Evolutionary conservation across 1,139 yeast species (phyloP).

Genomic region (Pichia sp.): DNA sequence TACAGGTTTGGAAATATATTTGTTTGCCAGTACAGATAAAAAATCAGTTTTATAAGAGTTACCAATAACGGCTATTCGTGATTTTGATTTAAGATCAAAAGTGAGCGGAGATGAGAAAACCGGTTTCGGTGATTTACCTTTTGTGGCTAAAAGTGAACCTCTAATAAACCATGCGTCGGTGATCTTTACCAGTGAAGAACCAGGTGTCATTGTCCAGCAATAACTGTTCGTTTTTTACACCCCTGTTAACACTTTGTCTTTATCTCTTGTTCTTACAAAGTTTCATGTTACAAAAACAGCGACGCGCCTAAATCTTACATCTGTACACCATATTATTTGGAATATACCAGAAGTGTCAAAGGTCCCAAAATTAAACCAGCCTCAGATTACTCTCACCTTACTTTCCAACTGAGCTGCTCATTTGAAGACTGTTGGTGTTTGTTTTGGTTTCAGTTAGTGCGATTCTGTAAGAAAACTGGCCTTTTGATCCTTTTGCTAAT

Average conservation of each 20-base stretch:
- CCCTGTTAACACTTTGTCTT: too few relatives aligned
- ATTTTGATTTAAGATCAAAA: conserved; percentile 28
- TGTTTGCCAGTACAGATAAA: conserved; percentile 38
- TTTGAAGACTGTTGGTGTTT: neutral
- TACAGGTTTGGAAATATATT: conserved; percentile 48
- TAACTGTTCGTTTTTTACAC: too few relatives aligned
- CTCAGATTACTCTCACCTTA: too few relatives aligned
- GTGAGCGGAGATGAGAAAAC: conserved; percentile 25
- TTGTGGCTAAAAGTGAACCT: neutral
- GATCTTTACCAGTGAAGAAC: conserved; percentile 2
- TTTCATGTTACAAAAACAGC: neutral
- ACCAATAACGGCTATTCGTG: conserved; percentile 50
- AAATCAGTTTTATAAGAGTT: conserved; percentile 37
- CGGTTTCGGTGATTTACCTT: conserved; percentile 8
- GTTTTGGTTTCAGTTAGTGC: neutral
- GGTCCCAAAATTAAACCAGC: too few relatives aligned
- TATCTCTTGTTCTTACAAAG: neutral
- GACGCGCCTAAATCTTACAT: neutral
- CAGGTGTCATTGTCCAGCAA: neutral
- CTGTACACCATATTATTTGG: neutral
- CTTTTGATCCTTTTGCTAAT: neutral
- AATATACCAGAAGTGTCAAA: too few relatives aligned
- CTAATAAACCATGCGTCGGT: conserved; percentile 10
- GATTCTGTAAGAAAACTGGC: neutral
- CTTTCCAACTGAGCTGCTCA: too few relatives aligned